phyloP scores from a whole-genome alignment of 495 filamentous ascomycete genomes.

The Pyrenula aspistea region DNA sequence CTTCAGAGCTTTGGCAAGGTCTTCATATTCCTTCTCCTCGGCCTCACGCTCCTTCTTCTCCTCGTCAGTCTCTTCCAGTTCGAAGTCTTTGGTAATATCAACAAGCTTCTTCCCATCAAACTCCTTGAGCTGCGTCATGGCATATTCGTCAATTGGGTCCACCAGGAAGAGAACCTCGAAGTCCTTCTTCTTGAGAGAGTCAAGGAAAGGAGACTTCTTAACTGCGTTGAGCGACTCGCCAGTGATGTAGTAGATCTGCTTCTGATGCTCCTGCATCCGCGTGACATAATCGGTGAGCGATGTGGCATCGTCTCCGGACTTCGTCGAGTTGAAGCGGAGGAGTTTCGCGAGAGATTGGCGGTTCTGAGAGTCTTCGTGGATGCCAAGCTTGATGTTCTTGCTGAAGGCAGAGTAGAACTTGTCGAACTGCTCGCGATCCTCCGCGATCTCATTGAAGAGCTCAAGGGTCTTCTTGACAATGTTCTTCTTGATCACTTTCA shows the following conservation, averaged over 20 bases:
- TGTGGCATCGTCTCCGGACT: conserved; percentile 90
- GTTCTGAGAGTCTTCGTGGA: conserved; percentile 99
- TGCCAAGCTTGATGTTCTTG: conserved; percentile 99
- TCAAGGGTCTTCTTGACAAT: conserved; percentile 99
- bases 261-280: conserved; percentile 98
- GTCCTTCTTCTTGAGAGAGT: conserved; percentile 97
- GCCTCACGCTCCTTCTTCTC: conserved; percentile 95
- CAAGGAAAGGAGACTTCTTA: conserved; percentile 94
- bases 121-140: conserved; percentile 99
- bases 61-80: conserved; percentile 98
- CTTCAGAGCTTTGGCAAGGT: conserved; percentile 89
- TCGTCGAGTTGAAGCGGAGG: conserved; percentile 96
- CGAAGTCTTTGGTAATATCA: conserved; percentile 99
- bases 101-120: conserved; percentile 99
- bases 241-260: conserved; percentile 99
- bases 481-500: conserved; percentile 99
- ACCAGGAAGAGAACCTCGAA: conserved; percentile 99
- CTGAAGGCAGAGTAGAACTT: conserved; percentile 99
- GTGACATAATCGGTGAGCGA: conserved; percentile 95
- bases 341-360: conserved; percentile 89
- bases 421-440: conserved; percentile 99
- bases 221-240: conserved; percentile 99
- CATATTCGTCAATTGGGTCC: conserved; percentile 99
- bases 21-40: conserved; percentile 96
- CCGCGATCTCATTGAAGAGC: conserved; percentile 95